Base-by-base conservation (phyloP, 2,329 filamentous ascomycete species). In the Chaetomiaceae sp. region DNA sequence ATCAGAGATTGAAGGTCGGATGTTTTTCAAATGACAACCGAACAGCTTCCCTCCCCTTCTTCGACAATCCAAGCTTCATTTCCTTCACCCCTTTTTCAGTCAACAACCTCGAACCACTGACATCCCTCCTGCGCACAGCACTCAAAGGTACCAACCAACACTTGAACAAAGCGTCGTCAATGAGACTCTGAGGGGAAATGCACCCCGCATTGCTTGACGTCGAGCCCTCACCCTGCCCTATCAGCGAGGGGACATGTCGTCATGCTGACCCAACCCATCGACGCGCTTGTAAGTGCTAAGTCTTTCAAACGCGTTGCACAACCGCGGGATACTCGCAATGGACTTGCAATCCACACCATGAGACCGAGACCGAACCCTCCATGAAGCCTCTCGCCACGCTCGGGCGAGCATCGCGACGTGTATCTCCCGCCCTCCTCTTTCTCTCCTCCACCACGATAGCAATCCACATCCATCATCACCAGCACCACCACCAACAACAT, bases 201-300 rank as follows among this genome's bases (percentile, higher is more conserved):
- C 31, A 31, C 17, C 15, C 17, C 34, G 45, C 15, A 11, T 25
- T 25, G 14, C 51, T 33, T 54, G 46, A 54, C 52, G 52, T 54
- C 52, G 46, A 11, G 19, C 2, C 29, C 15, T 37, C 44, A 15
- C 15, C 31, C 27, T 7, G 9, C 14, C n/a, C 38, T 9, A 9
- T 19, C 22, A 25, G 27, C 19, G 11, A 5, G 4, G 17, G 2
- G 5, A 17, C 31, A 12, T 55, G 22, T 50, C 53, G 47, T 55
- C 53, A 55, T 47, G 22, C 19, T 48, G 47, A 54, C 37, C 40
- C 33, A 44, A 34, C 3, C 9, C 20, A n/a, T 29, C 31, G 27
- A 20, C 33, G 23, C 51, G 51, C 6, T 12, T 45, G 45, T 33
- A 49, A 17, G 45, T 8, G 38, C 17, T 38, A 17, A 40, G 17